A percentile compares a stretch with the other conserved stretches of the same genome.
Evolutionary conservation across 352 stramenopile genomes (phyloP).

Genomic region (Phytophthora syringae): DNA sequence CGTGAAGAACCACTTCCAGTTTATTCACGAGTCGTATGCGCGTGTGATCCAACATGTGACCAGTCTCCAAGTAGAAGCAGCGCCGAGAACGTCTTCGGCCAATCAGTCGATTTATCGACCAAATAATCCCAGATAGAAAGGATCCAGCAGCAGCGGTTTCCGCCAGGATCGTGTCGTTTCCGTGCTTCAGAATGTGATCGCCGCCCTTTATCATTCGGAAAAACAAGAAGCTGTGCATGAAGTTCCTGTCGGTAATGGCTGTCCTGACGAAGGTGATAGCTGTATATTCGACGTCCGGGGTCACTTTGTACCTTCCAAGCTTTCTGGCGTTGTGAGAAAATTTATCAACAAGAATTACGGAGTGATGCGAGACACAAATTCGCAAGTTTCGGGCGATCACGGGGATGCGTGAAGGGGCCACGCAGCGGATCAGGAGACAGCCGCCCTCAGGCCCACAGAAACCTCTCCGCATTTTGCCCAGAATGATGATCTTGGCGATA

Average conservation of each 20-base stretch:
- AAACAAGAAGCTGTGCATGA: conserved; percentile 19
- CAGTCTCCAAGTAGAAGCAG: conserved; percentile 2
- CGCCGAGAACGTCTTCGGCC: neutral
- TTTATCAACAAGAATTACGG: conserved; percentile 15
- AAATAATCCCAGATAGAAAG: neutral
- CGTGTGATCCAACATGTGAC: conserved; percentile 7
- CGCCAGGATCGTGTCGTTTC: too few relatives aligned
- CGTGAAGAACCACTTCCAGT: conserved; percentile 1
- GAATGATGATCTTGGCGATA: too few relatives aligned
- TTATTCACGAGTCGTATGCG: conserved; percentile 12
- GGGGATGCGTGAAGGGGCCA: conserved; percentile 1
- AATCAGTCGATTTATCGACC: neutral
- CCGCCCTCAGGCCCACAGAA: too few relatives aligned
- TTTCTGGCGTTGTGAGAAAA: conserved; percentile 1
- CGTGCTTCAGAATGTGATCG: neutral
- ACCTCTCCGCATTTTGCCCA: too few relatives aligned
- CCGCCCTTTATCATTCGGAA: conserved; percentile 5
- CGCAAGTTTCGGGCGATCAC: neutral
- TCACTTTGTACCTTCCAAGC: conserved; percentile 7
- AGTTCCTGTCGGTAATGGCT: conserved; percentile 7
- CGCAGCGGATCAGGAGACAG: neutral
- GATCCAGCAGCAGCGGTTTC: too few relatives aligned
- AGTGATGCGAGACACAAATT: neutral
- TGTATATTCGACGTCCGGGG: conserved; percentile 12
- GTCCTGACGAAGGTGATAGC: conserved; percentile 1